phyloP scores from a whole-genome alignment of 2,329 filamentous ascomycete species.

The Cyphellophora europaea region DNA sequence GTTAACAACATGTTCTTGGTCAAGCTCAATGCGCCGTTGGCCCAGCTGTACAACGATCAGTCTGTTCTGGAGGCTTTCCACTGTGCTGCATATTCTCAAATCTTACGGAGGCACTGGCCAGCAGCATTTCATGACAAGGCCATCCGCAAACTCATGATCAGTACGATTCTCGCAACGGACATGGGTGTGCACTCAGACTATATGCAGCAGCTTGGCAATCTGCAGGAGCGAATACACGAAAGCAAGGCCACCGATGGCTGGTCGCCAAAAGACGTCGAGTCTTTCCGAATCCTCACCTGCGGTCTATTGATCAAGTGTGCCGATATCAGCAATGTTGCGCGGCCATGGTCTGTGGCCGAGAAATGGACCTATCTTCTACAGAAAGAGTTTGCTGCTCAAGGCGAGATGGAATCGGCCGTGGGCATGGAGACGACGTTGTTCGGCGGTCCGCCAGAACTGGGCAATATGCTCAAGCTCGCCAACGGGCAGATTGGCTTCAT shows the following conservation, averaged over 20 bases:
- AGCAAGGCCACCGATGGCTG: conserved; percentile 59
- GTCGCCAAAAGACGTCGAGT: conserved; percentile 66
- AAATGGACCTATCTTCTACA: conserved; percentile 92
- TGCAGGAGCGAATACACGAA: conserved; percentile 68
- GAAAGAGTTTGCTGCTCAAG: conserved; percentile 89
- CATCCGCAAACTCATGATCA: conserved; percentile 88
- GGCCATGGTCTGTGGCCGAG: conserved; percentile 70
- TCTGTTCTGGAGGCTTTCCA: conserved; percentile 97
- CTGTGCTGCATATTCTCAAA: conserved; percentile 93
- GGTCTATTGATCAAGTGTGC: conserved; percentile 94
- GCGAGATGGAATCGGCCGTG: conserved; percentile 80
- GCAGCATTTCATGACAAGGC: conserved; percentile 65
- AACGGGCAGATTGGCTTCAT: conserved; percentile 93
- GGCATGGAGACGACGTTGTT: conserved; percentile 82
- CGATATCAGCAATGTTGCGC: conserved; percentile 95
- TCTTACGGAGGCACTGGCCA: conserved; percentile 87
- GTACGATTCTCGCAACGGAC: conserved; percentile 92
- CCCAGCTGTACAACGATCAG: conserved; percentile 92
- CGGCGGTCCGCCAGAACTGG: conserved; percentile 65
- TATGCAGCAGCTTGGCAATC: conserved; percentile 74
- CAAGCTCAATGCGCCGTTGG: conserved; percentile 81
- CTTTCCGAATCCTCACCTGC: conserved; percentile 73
- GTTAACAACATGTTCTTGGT: conserved; percentile 97
- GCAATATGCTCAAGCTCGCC: conserved; percentile 72
- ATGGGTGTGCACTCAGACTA: conserved; percentile 98